These are phyloP conservation scores for Kluyveromyces dobzhanskii DNA, from an alignment of 805 yeast species.

Conservation along the genomic window DNA sequence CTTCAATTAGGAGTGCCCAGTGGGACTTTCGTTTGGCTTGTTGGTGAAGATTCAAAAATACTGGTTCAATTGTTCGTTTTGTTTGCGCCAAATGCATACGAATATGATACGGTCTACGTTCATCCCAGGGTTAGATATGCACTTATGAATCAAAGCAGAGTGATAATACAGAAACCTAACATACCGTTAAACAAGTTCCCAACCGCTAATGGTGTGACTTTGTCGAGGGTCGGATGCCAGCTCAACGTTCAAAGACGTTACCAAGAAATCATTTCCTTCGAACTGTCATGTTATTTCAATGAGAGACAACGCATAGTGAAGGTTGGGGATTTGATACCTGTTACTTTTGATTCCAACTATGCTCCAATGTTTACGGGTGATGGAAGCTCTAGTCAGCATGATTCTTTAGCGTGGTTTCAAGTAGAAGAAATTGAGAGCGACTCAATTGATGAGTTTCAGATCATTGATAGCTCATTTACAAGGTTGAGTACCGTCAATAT, in stretches of 20 bases:
- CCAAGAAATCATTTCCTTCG: slow-evolving; percentile 37
- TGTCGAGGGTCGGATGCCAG: slow-evolving; percentile 23
- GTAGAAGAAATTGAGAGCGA: slow-evolving; percentile 40
- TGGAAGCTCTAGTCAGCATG: slow-evolving; percentile 33
- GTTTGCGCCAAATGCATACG: slow-evolving; percentile 16
- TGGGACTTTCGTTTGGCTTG: slow-evolving; percentile 14
- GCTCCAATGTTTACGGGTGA: slow-evolving; percentile 12
- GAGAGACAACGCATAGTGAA: slow-evolving; percentile 47
- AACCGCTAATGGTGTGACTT: slow-evolving; percentile 16
- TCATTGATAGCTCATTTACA: slow-evolving; percentile 62
- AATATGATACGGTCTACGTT: slow-evolving; percentile 10
- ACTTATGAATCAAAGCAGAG: slow-evolving; percentile 8
- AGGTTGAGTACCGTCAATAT: slow-evolving; percentile 61
- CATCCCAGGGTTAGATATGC: slow-evolving; percentile 20
- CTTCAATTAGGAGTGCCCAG: slow-evolving; percentile 15
- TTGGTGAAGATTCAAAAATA: slow-evolving; percentile 1
- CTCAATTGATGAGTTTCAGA: slow-evolving; percentile 32
- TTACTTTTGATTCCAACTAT: slow-evolving; percentile 49
- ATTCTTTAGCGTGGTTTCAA: slow-evolving; percentile 79
- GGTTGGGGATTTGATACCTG: slow-evolving; percentile 64
- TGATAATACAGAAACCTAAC: slow-evolving; percentile 8
- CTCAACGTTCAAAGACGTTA: slow-evolving; percentile 22
- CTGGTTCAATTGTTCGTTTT: slow-evolving; percentile 17
- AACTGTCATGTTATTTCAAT: slow-evolving; percentile 57
- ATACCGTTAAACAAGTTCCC: slow-evolving; percentile 8